phyloP scores from a whole-genome alignment of 129 eudicot species.

The Arctium minus region DNA sequence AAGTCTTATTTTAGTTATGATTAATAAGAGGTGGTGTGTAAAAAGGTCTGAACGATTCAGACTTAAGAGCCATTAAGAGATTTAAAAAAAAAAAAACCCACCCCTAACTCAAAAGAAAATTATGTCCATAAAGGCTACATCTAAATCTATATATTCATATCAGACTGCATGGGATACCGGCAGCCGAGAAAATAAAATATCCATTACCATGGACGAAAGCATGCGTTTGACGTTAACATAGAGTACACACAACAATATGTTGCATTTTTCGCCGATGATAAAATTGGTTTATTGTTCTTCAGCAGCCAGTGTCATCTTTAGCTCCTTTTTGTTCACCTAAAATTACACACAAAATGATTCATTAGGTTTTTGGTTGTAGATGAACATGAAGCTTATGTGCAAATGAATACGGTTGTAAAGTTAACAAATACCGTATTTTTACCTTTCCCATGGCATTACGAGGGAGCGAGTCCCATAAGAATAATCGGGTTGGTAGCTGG shows the following conservation, averaged over 20 bases:
- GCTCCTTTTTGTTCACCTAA: conserved; percentile 96
- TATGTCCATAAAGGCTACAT: not conserved
- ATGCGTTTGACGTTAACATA: not conserved
- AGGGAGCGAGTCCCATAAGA: conserved; percentile 86
- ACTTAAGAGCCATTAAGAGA: too few relatives aligned
- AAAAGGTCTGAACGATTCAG: too few relatives aligned
- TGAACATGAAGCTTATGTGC: not conserved
- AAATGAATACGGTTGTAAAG: not conserved
- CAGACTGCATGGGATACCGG: not conserved
- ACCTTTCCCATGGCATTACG: conserved; percentile 99
- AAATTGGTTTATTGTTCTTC: conserved; percentile 37
- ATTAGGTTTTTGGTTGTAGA: not conserved
- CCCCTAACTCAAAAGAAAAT: not conserved
- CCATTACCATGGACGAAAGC: not conserved
- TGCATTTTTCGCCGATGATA: conserved; percentile 4
- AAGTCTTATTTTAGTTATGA: too few relatives aligned
- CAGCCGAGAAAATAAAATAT: not conserved
- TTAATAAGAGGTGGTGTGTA: too few relatives aligned
- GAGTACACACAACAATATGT: not conserved
- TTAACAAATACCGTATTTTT: not conserved
- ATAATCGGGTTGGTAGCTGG: conserved; percentile 82
- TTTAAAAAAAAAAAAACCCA: too few relatives aligned
- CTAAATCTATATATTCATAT: not conserved
- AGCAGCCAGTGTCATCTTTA: conserved; percentile 62
- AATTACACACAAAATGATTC: not conserved